These are phyloP conservation scores for Phoma sp. DNA, from an alignment of 2,329 filamentous ascomycete genomes.

Conservation along the genomic window DNA sequence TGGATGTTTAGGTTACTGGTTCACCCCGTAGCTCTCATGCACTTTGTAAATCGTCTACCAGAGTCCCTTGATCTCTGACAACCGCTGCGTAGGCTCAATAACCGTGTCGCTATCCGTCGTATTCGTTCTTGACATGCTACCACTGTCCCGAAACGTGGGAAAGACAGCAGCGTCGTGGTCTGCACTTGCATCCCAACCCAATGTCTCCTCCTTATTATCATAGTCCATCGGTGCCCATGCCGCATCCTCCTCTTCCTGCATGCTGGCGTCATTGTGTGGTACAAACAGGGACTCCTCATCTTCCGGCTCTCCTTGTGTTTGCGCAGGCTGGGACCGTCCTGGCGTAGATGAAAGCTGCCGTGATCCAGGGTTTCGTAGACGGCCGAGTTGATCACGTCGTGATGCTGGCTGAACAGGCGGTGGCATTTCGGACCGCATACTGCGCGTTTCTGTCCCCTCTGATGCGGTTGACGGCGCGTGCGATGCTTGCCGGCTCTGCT, in stretches of 20 bases:
- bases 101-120: conserved; percentile 44
- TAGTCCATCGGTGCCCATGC: conserved; percentile 76
- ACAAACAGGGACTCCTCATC: conserved; percentile 75
- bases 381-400: conserved; percentile 35
- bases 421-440: conserved; percentile 51
- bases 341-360: conserved; percentile 28
- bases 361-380: conserved; percentile 39
- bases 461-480: conserved; percentile 33
- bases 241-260: conserved; percentile 67
- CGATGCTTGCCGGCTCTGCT: conserved; percentile 44
- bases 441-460: conserved; percentile 31
- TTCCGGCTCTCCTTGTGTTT: conserved; percentile 52
- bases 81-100: conserved; percentile 75
- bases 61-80: conserved; percentile 64
- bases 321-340: conserved; percentile 11
- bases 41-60: too few species aligned
- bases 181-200: conserved; percentile 77
- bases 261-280: conserved; percentile 63
- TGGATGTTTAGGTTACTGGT: too few species aligned
- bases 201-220: conserved; percentile 70
- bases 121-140: conserved; percentile 35
- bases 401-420: conserved; percentile 49
- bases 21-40: too few species aligned
- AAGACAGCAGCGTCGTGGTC: conserved; percentile 54
- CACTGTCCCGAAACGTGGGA: conserved; percentile 55